Conservation (phyloP, 208 protist genomes). For the Naegleria lovaniensis region DNA sequence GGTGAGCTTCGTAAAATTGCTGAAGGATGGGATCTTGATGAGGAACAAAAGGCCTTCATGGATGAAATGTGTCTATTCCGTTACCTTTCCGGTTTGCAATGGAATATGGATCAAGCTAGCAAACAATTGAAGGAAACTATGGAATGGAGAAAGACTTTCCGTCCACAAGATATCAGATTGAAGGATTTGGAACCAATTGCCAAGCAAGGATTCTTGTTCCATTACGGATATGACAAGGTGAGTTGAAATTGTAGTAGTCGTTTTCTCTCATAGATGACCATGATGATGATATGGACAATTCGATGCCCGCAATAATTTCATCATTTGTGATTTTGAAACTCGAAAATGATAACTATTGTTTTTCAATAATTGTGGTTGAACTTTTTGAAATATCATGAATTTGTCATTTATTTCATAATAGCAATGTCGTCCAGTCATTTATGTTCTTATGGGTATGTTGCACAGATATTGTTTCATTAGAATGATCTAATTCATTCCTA, state of each 20-base stretch:
- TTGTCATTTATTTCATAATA: not conserved
- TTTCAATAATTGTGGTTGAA: not conserved
- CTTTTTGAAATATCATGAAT: not conserved
- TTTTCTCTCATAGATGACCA: too few relatives aligned
- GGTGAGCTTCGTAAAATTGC: not conserved
- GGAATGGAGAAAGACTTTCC: not conserved
- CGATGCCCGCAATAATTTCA: too few relatives aligned
- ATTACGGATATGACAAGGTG: not conserved
- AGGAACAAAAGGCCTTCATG: not conserved
- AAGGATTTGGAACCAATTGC: slow-evolving; percentile 11
- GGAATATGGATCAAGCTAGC: not conserved
- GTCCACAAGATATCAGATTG: not conserved
- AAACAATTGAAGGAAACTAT: slow-evolving; percentile 29
- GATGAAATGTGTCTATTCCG: slow-evolving; percentile 23
- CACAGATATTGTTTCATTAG: too few relatives aligned
- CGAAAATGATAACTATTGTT: too few relatives aligned
- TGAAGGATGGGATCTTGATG: not conserved
- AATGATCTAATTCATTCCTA: too few relatives aligned
- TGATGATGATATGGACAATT: too few relatives aligned
- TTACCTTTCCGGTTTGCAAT: slow-evolving; percentile 9
- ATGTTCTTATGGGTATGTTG: not conserved
- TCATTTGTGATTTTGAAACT: too few relatives aligned
- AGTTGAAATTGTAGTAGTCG: not conserved
- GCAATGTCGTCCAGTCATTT: not conserved
- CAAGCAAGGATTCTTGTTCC: not conserved